phyloP scores from a whole-genome alignment of 768 basidiomycete species.

The Termitomyces sp. region DNA sequence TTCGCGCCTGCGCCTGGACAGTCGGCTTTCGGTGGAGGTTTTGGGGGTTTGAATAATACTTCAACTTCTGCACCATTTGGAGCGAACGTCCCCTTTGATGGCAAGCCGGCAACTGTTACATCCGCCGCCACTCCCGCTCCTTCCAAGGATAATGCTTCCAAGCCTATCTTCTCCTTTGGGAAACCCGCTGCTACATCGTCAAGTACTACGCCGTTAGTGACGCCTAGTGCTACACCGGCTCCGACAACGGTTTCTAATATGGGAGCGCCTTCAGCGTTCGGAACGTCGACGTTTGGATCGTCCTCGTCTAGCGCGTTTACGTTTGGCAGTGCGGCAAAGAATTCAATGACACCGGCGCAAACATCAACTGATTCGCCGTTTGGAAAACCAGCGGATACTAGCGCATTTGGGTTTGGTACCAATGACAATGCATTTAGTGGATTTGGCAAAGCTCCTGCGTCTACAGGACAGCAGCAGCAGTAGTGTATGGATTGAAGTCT shows the following conservation, averaged over 20 bases:
- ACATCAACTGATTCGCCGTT: constrained; percentile 16
- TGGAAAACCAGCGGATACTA: constrained; percentile 20
- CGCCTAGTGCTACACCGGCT: constrained; percentile 9
- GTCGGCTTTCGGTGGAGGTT: constrained; percentile 1
- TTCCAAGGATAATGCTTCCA: constrained; percentile 4
- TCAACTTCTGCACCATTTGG: constrained; percentile 10
- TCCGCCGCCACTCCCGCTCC: background rate
- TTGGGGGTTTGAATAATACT: constrained; percentile 1
- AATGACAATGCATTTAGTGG: constrained; percentile 11
- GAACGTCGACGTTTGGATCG: constrained; percentile 13
- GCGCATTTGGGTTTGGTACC: constrained; percentile 33
- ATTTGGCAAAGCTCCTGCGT: constrained; percentile 21
- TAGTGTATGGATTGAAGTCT: constrained; percentile 7
- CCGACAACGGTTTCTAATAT: constrained; percentile 2
- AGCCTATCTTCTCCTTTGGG: constrained; percentile 18
- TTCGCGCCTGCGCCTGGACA: background rate
- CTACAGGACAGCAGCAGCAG: constrained; percentile 28
- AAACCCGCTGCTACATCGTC: background rate
- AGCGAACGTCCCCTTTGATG: constrained; percentile 6
- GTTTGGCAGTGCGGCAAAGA: constrained; percentile 15
- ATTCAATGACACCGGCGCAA: constrained; percentile 22
- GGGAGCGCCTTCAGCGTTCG: background rate
- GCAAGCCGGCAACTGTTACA: constrained; percentile 8
- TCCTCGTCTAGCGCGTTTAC: constrained; percentile 1
- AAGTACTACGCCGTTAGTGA: constrained; percentile 6